Percentiles rank a stretch among this genome's conserved stretches.
Evolutionary conservation across 495 filamentous ascomycete species (phyloP).

Genomic region (Hyaloscypha hepaticicola): DNA sequence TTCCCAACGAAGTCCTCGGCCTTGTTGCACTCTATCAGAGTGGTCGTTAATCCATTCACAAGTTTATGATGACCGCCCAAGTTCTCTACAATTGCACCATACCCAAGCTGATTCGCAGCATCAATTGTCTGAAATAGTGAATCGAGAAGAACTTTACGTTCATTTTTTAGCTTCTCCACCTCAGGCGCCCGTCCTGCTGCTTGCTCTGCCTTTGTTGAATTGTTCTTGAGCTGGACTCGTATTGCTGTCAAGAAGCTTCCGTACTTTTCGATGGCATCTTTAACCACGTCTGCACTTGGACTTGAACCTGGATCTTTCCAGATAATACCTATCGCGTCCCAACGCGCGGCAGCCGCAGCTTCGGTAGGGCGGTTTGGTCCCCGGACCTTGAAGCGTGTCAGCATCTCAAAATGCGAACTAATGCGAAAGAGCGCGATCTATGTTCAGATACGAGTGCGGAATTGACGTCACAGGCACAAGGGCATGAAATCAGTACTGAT

Average conservation of each 20-base stretch:
- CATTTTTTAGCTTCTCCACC: slow-evolving; percentile 23
- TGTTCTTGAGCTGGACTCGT: slow-evolving; percentile 31
- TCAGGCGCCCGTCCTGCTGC: slow-evolving; percentile 18
- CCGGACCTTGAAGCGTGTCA: slow-evolving; percentile 27
- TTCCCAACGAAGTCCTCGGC: slow-evolving; percentile 62
- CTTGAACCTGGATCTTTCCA: slow-evolving; percentile 30
- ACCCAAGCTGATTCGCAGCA: slow-evolving; percentile 54
- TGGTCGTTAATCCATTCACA: slow-evolving; percentile 56
- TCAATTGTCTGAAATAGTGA: slow-evolving; percentile 35
- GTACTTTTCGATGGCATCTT: slow-evolving; percentile 32
- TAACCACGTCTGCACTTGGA: slow-evolving; percentile 27
- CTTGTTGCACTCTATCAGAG: slow-evolving; percentile 63
- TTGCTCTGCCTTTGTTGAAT: slow-evolving; percentile 27
- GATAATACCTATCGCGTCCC: slow-evolving; percentile 36
- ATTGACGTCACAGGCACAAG: neutral
- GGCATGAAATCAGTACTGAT: neutral
- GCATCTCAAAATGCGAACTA: neutral
- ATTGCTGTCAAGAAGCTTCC: slow-evolving; percentile 31
- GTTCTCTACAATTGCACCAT: slow-evolving; percentile 63
- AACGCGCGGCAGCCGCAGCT: slow-evolving; percentile 22
- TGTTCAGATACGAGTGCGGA: neutral
- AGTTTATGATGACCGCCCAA: slow-evolving; percentile 42
- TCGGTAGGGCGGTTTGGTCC: slow-evolving; percentile 23
- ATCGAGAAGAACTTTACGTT: slow-evolving; percentile 22
- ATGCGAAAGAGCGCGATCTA: neutral